Evolutionary conservation across 352 stramenopile species (phyloP), one percentile per base, ranked within the genome.

Genomic region (Globisporangium spiculum): DNA sequence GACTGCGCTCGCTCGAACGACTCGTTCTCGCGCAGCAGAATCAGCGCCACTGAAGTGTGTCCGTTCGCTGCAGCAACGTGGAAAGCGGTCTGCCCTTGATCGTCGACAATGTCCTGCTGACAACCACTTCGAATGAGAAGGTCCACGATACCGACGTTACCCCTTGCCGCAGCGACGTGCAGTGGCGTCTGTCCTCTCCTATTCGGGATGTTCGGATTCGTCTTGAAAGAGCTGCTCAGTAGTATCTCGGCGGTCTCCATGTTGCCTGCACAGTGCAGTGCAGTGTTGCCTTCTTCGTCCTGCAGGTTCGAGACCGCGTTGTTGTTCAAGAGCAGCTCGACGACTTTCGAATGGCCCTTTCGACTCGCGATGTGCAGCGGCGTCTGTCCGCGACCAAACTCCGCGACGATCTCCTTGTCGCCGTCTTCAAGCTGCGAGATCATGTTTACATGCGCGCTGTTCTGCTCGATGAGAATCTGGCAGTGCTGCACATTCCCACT

Each of bases 201-300:
- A 63, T 94, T 96, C 1, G 88, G 86, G 56, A 94, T 94, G 69
- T 96, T 93, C 3, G 85, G 75, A 56, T 94, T 94, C 26, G 84
- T 93, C 41, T 78, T 78, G 52, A 86, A 91, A 8, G 81, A 63
- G 38, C 56, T 81, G 48, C 78, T 81, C 8, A 95, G 48, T 26
- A 95, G 68, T 4, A 86, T 79, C 36, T 91, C 75, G 18, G 84
- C 88, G 2, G 85, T 89, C 63, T 88, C 81, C 4, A 89, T 76
- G 58, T 89, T 93, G 38, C 72, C 74, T 0, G 84, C 86, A 63
- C 79, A 81, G 57, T 96, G 88, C 27, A 96, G 68, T 16, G 88
- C 72, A 18, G 88, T 96, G 57, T 96, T 96, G 24, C 88, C 88
- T 72, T 96, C 84, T 18, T 86, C 74, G 34, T 94, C 88, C 48